Conservation (phyloP, 2,329 filamentous ascomycete species). For the Aquanectria penicillioides region DNA sequence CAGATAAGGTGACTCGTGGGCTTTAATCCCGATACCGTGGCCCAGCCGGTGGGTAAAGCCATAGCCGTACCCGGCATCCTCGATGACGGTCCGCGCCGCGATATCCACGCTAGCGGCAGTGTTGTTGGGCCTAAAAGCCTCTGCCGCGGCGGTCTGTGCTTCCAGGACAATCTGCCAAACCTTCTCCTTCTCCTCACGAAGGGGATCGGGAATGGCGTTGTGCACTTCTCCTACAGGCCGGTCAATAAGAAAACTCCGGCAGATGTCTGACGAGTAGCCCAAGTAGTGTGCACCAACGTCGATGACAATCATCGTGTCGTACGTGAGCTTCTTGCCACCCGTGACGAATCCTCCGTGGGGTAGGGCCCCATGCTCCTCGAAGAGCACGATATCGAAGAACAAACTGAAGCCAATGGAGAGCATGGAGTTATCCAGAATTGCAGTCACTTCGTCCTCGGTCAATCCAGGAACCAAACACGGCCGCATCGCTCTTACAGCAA, state of each 20-base stretch:
- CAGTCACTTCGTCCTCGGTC: conserved; percentile 66
- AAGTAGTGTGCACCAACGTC: conserved; percentile 70
- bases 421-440: conserved; percentile 65
- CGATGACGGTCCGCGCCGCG: conserved; percentile 67
- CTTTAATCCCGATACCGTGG: conserved; percentile 74
- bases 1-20: conserved; percentile 71
- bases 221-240: conserved; percentile 32
- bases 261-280: conserved; percentile 72
- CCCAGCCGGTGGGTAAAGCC: conserved; percentile 71
- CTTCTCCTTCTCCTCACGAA: conserved; percentile 60
- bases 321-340: conserved; percentile 60
- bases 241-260: conserved; percentile 68
- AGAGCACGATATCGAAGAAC: conserved; percentile 73
- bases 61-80: conserved; percentile 65
- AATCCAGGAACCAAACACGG: conserved; percentile 64
- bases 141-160: conserved; percentile 66
- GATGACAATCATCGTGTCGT: conserved; percentile 68
- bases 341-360: conserved; percentile 64
- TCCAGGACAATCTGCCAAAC: conserved; percentile 71
- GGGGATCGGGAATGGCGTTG: conserved; percentile 22
- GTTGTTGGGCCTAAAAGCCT: conserved; percentile 59
- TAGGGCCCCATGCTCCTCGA: conserved; percentile 64
- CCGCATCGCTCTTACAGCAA: conserved; percentile 66
- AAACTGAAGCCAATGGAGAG: conserved; percentile 63
- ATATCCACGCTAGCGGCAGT: conserved; percentile 70